These are phyloP conservation scores for Parascedosporium putredinis DNA, from an alignment of 2,329 filamentous ascomycete species.

Conservation along the genomic window DNA sequence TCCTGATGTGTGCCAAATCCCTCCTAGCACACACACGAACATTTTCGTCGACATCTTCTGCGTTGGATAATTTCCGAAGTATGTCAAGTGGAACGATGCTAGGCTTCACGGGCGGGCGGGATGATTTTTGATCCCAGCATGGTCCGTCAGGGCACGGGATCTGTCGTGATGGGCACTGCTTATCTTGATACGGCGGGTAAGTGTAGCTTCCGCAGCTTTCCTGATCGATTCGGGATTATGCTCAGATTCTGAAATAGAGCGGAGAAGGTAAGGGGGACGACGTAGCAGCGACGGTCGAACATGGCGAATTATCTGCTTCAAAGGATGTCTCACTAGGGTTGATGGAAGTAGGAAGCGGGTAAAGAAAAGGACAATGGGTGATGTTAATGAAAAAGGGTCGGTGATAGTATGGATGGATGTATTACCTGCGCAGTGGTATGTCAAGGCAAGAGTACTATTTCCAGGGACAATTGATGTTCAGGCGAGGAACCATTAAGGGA, in stretches of 20 bases:
- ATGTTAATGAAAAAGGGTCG: too few relatives aligned
- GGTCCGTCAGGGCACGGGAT: slow-evolving; percentile 20
- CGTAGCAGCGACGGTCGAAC: slow-evolving; percentile 21
- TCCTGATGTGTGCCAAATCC: slow-evolving; percentile 27
- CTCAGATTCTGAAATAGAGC: slow-evolving; percentile 28
- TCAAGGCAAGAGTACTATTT: too few relatives aligned
- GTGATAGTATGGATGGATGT: too few relatives aligned
- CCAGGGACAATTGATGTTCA: too few relatives aligned
- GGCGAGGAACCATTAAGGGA: too few relatives aligned
- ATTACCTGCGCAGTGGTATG: too few relatives aligned
- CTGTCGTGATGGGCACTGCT: slow-evolving; percentile 22
- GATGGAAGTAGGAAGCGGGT: too few relatives aligned
- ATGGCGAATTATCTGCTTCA: background rate
- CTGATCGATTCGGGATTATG: slow-evolving; percentile 25
- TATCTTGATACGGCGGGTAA: slow-evolving; percentile 23
- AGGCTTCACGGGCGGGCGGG: slow-evolving; percentile 2
- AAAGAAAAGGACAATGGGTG: background rate
- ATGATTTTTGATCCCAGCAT: background rate
- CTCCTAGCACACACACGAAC: slow-evolving; percentile 25
- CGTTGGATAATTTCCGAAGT: slow-evolving; percentile 26
- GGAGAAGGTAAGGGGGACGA: slow-evolving; percentile 37
- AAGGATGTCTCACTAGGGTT: too few relatives aligned
- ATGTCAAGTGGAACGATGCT: slow-evolving; percentile 29
- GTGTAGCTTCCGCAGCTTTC: slow-evolving; percentile 23
- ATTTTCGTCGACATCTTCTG: slow-evolving; percentile 26